Evolutionary conservation across 2,329 filamentous ascomycete species (phyloP).

Genomic region (Dactylellina drechsleri): DNA sequence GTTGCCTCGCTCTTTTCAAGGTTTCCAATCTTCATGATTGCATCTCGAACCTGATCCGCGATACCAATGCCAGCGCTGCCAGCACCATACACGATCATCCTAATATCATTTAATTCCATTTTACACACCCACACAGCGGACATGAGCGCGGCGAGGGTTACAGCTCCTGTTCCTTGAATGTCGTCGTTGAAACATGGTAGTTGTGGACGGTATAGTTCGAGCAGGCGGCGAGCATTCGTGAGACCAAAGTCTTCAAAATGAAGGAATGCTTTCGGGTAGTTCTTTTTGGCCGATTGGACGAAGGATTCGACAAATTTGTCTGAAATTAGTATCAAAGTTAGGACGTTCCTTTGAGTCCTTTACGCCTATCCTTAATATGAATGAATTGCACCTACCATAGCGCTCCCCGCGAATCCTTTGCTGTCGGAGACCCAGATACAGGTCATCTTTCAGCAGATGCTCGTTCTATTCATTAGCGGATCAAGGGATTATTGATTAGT

Average conservation of each 20-base stretch:
- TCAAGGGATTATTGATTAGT: too few relatives aligned
- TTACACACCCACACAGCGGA: conserved; percentile 76
- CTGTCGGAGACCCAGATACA: conserved; percentile 80
- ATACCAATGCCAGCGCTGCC: conserved; percentile 75
- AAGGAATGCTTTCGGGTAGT: conserved; percentile 82
- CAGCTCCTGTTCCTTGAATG: conserved; percentile 87
- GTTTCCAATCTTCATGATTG: conserved; percentile 75
- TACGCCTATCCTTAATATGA: too few relatives aligned
- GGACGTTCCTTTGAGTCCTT: too few relatives aligned
- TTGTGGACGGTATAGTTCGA: conserved; percentile 77
- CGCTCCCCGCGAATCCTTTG: conserved; percentile 74
- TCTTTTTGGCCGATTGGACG: conserved; percentile 72
- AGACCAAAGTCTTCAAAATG: conserved; percentile 92
- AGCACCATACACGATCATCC: conserved; percentile 80
- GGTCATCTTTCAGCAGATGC: conserved; percentile 75
- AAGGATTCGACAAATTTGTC: conserved; percentile 81
- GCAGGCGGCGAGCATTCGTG: conserved; percentile 76
- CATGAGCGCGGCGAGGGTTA: conserved; percentile 84
- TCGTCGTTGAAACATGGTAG: conserved; percentile 92
- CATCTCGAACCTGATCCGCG: conserved; percentile 83
- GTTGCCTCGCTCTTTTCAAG: conserved; percentile 78
- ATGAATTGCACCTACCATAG: conserved; percentile 64
- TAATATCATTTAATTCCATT: conserved; percentile 73
- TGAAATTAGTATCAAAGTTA: neutral
- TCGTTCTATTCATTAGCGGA: conserved; percentile 67